These are phyloP conservation scores for Fraxinus quadrangulata DNA, from an alignment of 257 asterid genomes.

Conservation along the genomic window DNA sequence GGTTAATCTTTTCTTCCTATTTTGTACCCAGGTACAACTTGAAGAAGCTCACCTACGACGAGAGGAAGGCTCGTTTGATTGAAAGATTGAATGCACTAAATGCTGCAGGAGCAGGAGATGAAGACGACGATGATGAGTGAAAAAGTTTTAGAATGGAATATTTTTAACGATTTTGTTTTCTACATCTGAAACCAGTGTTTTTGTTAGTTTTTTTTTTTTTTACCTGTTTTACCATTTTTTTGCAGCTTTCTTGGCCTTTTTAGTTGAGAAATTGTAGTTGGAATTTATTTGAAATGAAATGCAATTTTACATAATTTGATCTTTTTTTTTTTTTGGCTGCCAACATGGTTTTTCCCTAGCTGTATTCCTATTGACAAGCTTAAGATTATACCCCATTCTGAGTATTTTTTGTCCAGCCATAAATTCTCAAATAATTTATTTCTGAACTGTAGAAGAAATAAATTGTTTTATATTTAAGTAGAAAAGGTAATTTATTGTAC, in stretches of 20 bases:
- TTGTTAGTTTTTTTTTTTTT: constrained; percentile 11
- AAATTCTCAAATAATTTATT: no score
- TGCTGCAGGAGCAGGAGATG: constrained; percentile 38
- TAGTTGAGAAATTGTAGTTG: constrained; percentile 3
- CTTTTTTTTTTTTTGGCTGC: no score
- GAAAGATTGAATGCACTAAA: constrained; percentile 46
- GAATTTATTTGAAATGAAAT: neutral
- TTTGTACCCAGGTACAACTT: constrained; percentile 36
- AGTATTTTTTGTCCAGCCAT: no score
- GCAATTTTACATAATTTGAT: neutral
- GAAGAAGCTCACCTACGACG: constrained; percentile 47
- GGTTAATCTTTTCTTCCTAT: constrained; percentile 7
- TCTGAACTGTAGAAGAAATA: no score
- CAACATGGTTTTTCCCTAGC: no score
- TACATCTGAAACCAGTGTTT: constrained; percentile 5
- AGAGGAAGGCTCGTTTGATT: constrained; percentile 45
- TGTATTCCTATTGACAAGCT: no score
- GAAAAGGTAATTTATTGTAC: no score
- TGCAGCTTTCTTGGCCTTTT: constrained; percentile 19
- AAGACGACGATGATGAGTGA: constrained; percentile 41
- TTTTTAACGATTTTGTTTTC: neutral
- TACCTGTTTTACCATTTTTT: constrained; percentile 20
- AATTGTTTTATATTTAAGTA: no score
- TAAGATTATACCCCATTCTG: no score
- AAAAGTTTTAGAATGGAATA: neutral